These are phyloP conservation scores for Pseudogymnoascus sp. DNA, from an alignment of 2,329 filamentous ascomycete species.

Conservation along the genomic window DNA sequence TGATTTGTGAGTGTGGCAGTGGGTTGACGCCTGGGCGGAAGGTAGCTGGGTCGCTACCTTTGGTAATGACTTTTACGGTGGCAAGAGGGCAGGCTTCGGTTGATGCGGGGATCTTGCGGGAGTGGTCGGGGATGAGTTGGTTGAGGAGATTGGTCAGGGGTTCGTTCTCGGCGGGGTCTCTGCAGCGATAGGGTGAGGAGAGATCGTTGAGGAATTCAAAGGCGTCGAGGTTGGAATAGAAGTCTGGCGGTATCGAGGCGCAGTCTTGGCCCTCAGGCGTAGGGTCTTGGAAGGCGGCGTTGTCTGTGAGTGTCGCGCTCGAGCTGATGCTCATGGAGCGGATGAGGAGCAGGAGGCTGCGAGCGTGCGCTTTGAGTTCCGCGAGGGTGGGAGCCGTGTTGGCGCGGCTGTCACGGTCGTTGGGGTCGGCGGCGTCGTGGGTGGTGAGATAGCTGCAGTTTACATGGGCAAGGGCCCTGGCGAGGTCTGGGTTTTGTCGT, in stretches of 20 bases:
- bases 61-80: not conserved
- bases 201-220: conserved; percentile 54
- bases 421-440: conserved; percentile 41
- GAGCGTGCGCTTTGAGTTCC: conserved; percentile 54
- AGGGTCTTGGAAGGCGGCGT: not conserved
- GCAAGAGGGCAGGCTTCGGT: not conserved
- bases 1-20: not conserved
- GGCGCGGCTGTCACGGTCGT: conserved; percentile 47
- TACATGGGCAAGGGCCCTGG: conserved; percentile 37
- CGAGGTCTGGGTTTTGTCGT: conserved; percentile 1
- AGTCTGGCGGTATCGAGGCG: conserved; percentile 21
- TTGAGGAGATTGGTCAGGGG: conserved; percentile 27
- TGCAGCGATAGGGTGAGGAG: conserved; percentile 41
- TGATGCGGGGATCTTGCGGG: not conserved
- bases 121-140: conserved; percentile 8
- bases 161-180: conserved; percentile 23
- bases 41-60: not conserved
- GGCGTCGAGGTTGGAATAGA: conserved; percentile 39
- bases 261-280: conserved; percentile 13
- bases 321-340: conserved; percentile 40
- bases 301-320: conserved; percentile 24
- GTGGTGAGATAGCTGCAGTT: conserved; percentile 56
- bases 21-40: not conserved
- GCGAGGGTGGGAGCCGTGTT: conserved; percentile 43
- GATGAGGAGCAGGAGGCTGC: conserved; percentile 50